Evolutionary conservation across 768 basidiomycete genomes (phyloP), one percentile per base, ranked within the genome.

Genomic region (Lepiota subincarnata): DNA sequence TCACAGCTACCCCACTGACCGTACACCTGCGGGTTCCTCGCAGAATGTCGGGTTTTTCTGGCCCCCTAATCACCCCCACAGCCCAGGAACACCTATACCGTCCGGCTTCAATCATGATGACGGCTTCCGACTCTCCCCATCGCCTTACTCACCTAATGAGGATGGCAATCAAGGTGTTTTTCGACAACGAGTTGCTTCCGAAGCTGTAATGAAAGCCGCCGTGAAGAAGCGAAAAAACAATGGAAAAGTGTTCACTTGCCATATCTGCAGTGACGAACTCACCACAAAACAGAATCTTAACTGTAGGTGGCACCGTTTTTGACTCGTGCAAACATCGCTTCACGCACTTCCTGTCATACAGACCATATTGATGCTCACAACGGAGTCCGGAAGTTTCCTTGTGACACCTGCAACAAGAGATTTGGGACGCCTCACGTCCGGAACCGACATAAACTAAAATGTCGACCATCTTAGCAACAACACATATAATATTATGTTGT

Each of bases 361-460:
- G 53, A 45, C 16, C 53, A 54, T 7, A 47, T 42, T 4, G 28
- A 20, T 37, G 53, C 53, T 11, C 53, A 54, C 24, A 8, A 34
- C 16, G 53, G 53, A n/a, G 41, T n/a, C 34, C 53, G 53, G 11
- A 38, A 41, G 13, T 48, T 37, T 38, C 13, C 6, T 13, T 58
- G 57, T 22, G n/a, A 26, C 5, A 48, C 31, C 12, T 58, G 57
- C 31, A 34, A 39, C 10, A 50, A 51, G 37, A 20, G 22, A 2
- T 58, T 58, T 18, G 51, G 44, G 35, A 58, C 57, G 0, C 53
- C 53, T 19, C 57, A 58, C 20, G 50, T 50, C 8, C 53, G 50
- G 4, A 58, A 48, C 31, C 42, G 54, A 13, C 57, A 58, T 20
- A n/a, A 24, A 22, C 7, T 5, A 5, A 24, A 26, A 20, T 54